Conservation (phyloP, 805 yeast species). For the Candida adriatica region DNA sequence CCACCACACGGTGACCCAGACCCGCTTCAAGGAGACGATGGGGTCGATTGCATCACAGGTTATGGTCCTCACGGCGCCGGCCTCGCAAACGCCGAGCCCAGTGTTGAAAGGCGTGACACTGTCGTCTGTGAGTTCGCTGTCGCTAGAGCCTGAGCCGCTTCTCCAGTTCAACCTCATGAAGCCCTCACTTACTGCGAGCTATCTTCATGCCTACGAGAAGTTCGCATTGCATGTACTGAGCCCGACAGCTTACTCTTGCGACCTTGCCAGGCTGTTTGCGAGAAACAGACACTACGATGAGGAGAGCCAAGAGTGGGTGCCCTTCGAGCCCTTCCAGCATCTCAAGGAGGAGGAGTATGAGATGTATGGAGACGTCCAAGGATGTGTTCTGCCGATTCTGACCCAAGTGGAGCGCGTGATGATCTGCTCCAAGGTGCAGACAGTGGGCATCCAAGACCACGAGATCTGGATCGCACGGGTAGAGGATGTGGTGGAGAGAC, state of each 20-base stretch:
- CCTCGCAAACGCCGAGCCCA: constrained; percentile 15
- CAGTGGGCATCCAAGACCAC: constrained; percentile 68
- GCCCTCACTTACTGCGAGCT: constrained; percentile 74
- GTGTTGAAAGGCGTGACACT: constrained; percentile 68
- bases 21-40: constrained; percentile 33
- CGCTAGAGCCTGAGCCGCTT: constrained; percentile 70
- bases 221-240: constrained; percentile 74
- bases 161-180: constrained; percentile 80
- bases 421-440: constrained; percentile 49
- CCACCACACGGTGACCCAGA: constrained; percentile 4
- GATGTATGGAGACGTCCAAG: constrained; percentile 22
- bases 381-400: constrained; percentile 41
- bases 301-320: constrained; percentile 19
- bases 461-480: constrained; percentile 88
- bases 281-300: constrained; percentile 35
- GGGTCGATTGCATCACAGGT: constrained; percentile 44
- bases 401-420: constrained; percentile 51
- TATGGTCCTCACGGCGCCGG: constrained; percentile 52
- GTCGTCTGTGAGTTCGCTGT: constrained; percentile 78
- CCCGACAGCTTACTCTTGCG: constrained; percentile 48
- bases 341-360: constrained; percentile 29
- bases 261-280: constrained; percentile 62
- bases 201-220: constrained; percentile 47
- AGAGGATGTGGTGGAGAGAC: constrained; percentile 39
- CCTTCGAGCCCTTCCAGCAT: constrained; percentile 42